Conservation (phyloP, 345 rosid species). For the Populus tremula region DNA sequence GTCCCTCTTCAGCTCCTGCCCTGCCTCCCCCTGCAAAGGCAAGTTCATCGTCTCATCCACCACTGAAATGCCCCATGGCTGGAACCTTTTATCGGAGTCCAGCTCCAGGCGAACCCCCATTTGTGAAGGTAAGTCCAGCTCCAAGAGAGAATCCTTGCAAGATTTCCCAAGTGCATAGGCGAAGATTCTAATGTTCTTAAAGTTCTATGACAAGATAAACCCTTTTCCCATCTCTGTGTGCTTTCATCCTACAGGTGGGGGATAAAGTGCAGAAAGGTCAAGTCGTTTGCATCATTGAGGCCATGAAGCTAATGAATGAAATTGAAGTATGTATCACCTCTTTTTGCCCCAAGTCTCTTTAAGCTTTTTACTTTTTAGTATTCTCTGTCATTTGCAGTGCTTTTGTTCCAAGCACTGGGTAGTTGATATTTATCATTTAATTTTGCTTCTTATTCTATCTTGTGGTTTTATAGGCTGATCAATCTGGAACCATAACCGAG, state of each 20-base stretch:
- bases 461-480: conserved; percentile 66
- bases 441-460: conserved; percentile 1
- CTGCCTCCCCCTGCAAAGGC: conserved; percentile 45
- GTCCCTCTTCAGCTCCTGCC: conserved; percentile 39
- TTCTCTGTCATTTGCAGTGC: not conserved
- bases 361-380: not conserved
- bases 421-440: not conserved
- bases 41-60: conserved; percentile 47
- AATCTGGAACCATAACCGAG: conserved; percentile 80
- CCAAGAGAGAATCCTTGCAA: not conserved
- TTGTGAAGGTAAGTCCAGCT: conserved; percentile 64
- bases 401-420: not conserved
- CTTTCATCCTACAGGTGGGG: conserved; percentile 56
- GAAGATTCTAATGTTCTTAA: too few species aligned
- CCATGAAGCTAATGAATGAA: conserved; percentile 98
- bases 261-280: conserved; percentile 98
- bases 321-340: conserved; percentile 62
- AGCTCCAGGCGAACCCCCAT: conserved; percentile 87
- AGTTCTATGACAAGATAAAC: not conserved
- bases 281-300: conserved; percentile 88
- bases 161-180: not conserved
- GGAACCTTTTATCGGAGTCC: conserved; percentile 89
- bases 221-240: not conserved
- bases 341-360: not conserved
- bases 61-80: conserved; percentile 90